phyloP scores from a whole-genome alignment of 495 filamentous ascomycete genomes.

The Tuber melanosporum region DNA sequence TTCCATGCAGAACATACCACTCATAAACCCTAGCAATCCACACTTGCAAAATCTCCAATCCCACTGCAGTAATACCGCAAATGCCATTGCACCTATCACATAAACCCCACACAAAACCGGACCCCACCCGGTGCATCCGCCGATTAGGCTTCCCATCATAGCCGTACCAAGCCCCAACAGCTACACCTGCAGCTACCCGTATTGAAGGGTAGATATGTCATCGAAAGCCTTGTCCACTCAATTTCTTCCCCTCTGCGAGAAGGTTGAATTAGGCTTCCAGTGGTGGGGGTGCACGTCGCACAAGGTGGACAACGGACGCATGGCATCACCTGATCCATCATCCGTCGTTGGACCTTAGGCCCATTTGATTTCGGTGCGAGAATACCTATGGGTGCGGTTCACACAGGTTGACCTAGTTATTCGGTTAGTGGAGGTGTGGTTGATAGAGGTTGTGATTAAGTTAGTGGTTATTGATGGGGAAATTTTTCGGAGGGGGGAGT shows the following conservation, averaged over 20 bases:
- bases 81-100: neutral
- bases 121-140: neutral
- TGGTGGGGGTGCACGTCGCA: neutral
- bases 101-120: neutral
- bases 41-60: neutral
- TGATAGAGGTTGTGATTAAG: neutral
- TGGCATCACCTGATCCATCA: neutral
- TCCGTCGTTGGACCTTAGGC: neutral
- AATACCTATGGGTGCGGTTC: neutral
- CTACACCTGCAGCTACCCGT: neutral
- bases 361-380: neutral
- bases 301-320: neutral
- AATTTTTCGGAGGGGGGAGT: neutral
- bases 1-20: neutral
- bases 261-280: slow-evolving; percentile 1
- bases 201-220: neutral
- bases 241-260: neutral
- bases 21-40: neutral
- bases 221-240: neutral
- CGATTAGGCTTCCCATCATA: neutral
- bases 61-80: neutral
- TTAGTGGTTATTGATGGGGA: neutral
- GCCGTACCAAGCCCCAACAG: neutral
- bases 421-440: no score
- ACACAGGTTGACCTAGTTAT: neutral